Evolutionary conservation across 208 protist genomes (phyloP).

Genomic region (Leishmania lainsoni): DNA sequence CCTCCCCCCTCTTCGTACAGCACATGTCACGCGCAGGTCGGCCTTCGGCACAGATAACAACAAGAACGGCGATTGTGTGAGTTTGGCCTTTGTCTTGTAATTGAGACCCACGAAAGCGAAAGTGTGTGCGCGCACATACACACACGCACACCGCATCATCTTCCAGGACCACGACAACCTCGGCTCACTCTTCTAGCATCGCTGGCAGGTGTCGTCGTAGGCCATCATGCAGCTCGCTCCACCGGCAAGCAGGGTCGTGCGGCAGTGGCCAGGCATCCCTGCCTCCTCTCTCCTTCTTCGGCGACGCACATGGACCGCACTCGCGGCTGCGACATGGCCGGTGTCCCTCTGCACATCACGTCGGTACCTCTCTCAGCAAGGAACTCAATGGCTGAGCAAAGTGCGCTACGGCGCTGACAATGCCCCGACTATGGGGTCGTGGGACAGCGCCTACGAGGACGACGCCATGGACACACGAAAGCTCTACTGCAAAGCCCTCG

Average conservation of each 20-base stretch:
- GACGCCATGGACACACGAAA: conserved; percentile 49
- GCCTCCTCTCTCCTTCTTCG: not conserved
- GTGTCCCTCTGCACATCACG: conserved; percentile 3
- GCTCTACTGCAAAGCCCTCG: conserved; percentile 84
- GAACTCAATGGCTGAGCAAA: conserved; percentile 45
- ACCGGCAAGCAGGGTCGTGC: not conserved
- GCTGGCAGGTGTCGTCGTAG: not conserved
- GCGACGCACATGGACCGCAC: not conserved
- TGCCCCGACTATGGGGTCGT: conserved; percentile 56
- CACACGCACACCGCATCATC: not conserved
- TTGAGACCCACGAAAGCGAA: not conserved
- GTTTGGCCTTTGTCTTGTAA: not conserved
- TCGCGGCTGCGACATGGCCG: not conserved
- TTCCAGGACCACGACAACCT: not conserved
- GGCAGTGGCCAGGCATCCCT: not conserved
- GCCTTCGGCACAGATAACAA: not conserved
- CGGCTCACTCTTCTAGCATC: too few relatives aligned
- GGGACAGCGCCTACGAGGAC: conserved; percentile 33
- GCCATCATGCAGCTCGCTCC: conserved; percentile 3
- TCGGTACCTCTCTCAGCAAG: conserved; percentile 36
- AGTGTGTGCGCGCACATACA: not conserved
- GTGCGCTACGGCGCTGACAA: conserved; percentile 56
- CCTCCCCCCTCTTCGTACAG: too few relatives aligned
- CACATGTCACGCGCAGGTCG: not conserved
- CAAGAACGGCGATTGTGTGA: not conserved